Conservation (phyloP, 2,329 filamentous ascomycete species). For the Sclerotinia glacialis region DNA sequence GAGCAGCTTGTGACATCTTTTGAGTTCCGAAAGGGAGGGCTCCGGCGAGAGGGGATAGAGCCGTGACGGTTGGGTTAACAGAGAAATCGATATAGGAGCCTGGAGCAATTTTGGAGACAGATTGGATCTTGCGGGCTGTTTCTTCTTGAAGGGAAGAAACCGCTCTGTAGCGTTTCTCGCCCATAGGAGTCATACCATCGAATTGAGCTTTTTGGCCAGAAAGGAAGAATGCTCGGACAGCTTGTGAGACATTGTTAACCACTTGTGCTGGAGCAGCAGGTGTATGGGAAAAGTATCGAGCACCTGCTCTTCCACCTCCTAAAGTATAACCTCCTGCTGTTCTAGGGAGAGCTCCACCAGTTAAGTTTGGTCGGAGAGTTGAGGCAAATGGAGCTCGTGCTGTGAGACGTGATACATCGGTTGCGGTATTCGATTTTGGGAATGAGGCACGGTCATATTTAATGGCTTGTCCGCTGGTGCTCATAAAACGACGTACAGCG, state of each 20-base stretch:
- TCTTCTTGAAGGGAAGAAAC: constrained; percentile 75
- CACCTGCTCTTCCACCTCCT: constrained; percentile 67
- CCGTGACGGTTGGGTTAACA: constrained; percentile 84
- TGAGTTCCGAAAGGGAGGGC: constrained; percentile 48
- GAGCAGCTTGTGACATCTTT: constrained; percentile 43
- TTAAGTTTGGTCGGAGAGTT: constrained; percentile 86
- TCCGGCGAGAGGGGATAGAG: constrained; percentile 68
- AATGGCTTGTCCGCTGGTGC: constrained; percentile 36
- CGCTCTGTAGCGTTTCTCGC: constrained; percentile 74
- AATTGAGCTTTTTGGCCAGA: constrained; percentile 86
- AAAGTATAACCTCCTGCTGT: constrained; percentile 86
- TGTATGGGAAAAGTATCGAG: constrained; percentile 85
- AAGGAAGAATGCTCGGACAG: constrained; percentile 87
- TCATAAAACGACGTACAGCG: constrained; percentile 44
- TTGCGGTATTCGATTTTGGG: constrained; percentile 54
- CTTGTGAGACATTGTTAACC: constrained; percentile 90
- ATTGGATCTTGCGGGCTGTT: constrained; percentile 64
- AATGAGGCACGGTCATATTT: constrained; percentile 52
- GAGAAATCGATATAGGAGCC: constrained; percentile 88
- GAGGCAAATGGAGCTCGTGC: constrained; percentile 82
- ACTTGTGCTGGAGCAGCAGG: constrained; percentile 85
- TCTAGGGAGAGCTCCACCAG: constrained; percentile 78
- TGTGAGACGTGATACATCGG: constrained; percentile 60
- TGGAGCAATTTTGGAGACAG: constrained; percentile 53
- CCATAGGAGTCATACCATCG: constrained; percentile 70